These are phyloP conservation scores for Metarhizium guizhouense DNA, from an alignment of 2,329 filamentous ascomycete genomes.

Conservation along the genomic window DNA sequence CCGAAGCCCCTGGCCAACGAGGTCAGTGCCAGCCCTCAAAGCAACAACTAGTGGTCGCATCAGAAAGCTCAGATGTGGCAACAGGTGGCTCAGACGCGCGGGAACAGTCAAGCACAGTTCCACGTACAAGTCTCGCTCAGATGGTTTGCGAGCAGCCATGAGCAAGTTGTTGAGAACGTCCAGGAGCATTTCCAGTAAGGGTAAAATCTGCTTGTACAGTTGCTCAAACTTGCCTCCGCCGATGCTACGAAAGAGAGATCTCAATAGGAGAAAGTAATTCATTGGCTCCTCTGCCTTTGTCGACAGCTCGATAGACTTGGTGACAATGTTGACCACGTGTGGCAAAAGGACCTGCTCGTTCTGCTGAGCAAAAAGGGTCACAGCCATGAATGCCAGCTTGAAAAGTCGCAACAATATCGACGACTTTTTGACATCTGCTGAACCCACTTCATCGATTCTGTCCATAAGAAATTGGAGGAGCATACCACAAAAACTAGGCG, in stretches of 20 bases:
- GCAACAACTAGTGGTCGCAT: conserved; percentile 98
- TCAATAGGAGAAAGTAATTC: conserved; percentile 92
- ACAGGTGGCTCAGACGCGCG: conserved; percentile 82
- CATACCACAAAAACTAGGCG: conserved; percentile 96
- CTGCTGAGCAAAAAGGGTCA: conserved; percentile 86
- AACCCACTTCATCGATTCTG: conserved; percentile 89
- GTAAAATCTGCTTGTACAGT: conserved; percentile 95
- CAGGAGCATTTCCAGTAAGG: conserved; percentile 90
- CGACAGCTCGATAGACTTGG: conserved; percentile 91
- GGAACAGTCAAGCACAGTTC: conserved; percentile 95
- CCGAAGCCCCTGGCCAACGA: conserved; percentile 87
- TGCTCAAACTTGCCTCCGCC: conserved; percentile 96
- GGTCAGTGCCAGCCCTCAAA: conserved; percentile 78
- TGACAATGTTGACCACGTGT: conserved; percentile 94
- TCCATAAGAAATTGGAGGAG: conserved; percentile 95
- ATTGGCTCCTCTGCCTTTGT: conserved; percentile 95
- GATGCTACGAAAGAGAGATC: conserved; percentile 91
- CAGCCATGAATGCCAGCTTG: conserved; percentile 98
- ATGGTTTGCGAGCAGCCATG: conserved; percentile 78
- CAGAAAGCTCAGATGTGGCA: conserved; percentile 90
- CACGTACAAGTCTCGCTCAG: conserved; percentile 91
- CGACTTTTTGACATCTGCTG: conserved; percentile 82
- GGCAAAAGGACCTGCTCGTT: conserved; percentile 94
- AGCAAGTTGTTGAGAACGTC: conserved; percentile 95
- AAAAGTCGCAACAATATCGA: conserved; percentile 90